Evolutionary conservation across 352 stramenopile genomes (phyloP), one percentile per base, ranked within the genome.

Genomic region (Pythium aphanidermatum): DNA sequence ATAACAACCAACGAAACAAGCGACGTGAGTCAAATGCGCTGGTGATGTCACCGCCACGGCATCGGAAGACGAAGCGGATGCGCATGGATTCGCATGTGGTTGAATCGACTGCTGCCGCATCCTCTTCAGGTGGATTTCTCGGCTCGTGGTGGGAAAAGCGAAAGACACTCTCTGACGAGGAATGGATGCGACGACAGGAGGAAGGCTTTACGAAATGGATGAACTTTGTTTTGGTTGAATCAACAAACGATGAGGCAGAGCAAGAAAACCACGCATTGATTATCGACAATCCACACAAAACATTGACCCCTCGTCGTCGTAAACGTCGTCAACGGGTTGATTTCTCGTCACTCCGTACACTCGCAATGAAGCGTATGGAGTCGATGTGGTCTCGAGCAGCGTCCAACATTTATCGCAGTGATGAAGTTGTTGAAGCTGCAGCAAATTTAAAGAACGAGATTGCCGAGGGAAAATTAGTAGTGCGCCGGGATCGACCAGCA

Each of bases 161-260:
- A 8, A 74, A 84, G 36, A 68, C 65, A n/a, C 37, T 70, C 3
- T 81, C 75, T 28, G 78, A 94, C 33, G 80, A 83, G 34, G 68
- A 86, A 34, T 92, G 83, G 81, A 84, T 90, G 60, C 44, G 62
- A 4, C 88, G 88, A 30, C 83, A 94, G 50, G 77, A 80, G 23
- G 61, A 83, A 51, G 79, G 73, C 0, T 91, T 92, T 36, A 88
- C 72, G 9, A 89, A 86, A 44, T 94, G 83, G 83, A 85, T 92
- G 33, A 94, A 94, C 56, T 92, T 86, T 54, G 81, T 91, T 19
- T 48, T 92, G 0, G 62, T 90, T 5, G 72, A 87, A 24, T 65
- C 74, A 3, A 70, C 65, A 21, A 55, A 58, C 1, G 53, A 80
- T 21, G 65, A 66, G 11, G 16, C 58, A 5, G 56, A 52, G 7